Percentiles rank a stretch among this genome's conserved stretches.
Conservation (phyloP, 1,139 yeast species). For the Suhomyces bribrorum region DNA sequence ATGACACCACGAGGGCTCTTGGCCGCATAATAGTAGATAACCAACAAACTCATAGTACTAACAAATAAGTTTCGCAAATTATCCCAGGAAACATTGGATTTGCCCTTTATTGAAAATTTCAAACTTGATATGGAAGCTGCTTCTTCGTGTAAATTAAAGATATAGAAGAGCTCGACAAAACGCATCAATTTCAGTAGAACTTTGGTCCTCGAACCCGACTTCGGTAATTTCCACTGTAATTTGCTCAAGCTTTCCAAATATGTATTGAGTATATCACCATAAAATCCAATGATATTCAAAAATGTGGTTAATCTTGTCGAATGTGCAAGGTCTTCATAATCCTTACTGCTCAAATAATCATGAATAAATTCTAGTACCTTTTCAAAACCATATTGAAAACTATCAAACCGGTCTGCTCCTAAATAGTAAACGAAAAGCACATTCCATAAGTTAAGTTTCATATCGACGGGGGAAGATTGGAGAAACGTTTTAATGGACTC, state of each 20-base stretch:
- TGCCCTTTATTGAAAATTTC: conserved; percentile 30
- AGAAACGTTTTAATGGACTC: conserved; percentile 61
- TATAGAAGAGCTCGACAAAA: conserved; percentile 43
- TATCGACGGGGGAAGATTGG: conserved; percentile 60
- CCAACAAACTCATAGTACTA: conserved; percentile 40
- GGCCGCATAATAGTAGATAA: conserved; percentile 31
- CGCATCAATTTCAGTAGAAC: conserved; percentile 22
- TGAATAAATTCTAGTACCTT: conserved; percentile 46
- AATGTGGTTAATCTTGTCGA: conserved; percentile 20
- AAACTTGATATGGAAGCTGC: conserved; percentile 42
- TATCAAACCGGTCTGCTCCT: conserved; percentile 36
- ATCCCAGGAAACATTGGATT: conserved; percentile 34
- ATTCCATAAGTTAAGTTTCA: conserved; percentile 76
- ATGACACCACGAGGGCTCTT: conserved; percentile 2
- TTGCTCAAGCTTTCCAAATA: conserved; percentile 27
- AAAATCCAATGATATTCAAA: conserved; percentile 43
- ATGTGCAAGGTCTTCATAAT: conserved; percentile 12
- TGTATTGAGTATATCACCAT: conserved; percentile 39
- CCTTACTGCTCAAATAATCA: conserved; percentile 33
- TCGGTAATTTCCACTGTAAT: conserved; percentile 25
- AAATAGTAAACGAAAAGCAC: conserved; percentile 64
- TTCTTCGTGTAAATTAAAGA: conserved; percentile 52
- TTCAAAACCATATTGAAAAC: conserved; percentile 58
- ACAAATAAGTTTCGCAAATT: conserved; percentile 56
- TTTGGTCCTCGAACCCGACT: neutral